Base-by-base conservation (phyloP, 164 flowering plant species). In the Stephania yunnanensis region DNA sequence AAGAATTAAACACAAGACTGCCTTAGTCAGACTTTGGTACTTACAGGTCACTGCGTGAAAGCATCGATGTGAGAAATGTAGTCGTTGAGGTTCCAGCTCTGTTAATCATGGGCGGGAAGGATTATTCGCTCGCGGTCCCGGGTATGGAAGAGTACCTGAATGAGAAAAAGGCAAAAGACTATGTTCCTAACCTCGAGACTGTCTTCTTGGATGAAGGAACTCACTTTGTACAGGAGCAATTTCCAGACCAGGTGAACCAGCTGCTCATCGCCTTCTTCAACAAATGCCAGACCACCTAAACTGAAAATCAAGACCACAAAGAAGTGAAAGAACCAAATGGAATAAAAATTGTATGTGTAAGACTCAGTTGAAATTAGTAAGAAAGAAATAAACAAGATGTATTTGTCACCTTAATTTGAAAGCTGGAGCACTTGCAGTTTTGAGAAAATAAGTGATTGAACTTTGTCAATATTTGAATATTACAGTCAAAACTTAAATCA, bases 81-180 rank as follows among this genome's bases (percentile, higher is more conserved):
- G 86, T 76, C 69, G 73, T 86, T 71, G 66, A 66, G 22, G 84
- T 68, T 72, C 91, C 90, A 36, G 74, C 87, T 10, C 45, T 90
- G 81, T 74, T 90, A 61, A 84, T 89, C 58, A 84, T 85, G 87
- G 94, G 92, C 4, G 89, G 76, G 72, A 86, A 89, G 81, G 92
- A 89, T 65, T 90, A 83, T 69, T 17, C 72, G 55, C 31, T 83
- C 22, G 87, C 86, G 71, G 81, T 89, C 67, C 85, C 89, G 5
- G 92, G 91, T 3, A 80, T 87, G 66, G 87, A 83, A 15, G 87
- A 85, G 3, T 90, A 83, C 79, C 76, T 84, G 7, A 74, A 82
- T 53, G 91, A 81, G 46, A 68, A 25, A 25, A 25, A 61, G 68
- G 82, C 83, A 76, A 90, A 86, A 74, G 73, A 78, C 17, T 78